These are phyloP conservation scores for Epichloe uncinata DNA, from an alignment of 2,329 filamentous ascomycete species.

Conservation along the genomic window DNA sequence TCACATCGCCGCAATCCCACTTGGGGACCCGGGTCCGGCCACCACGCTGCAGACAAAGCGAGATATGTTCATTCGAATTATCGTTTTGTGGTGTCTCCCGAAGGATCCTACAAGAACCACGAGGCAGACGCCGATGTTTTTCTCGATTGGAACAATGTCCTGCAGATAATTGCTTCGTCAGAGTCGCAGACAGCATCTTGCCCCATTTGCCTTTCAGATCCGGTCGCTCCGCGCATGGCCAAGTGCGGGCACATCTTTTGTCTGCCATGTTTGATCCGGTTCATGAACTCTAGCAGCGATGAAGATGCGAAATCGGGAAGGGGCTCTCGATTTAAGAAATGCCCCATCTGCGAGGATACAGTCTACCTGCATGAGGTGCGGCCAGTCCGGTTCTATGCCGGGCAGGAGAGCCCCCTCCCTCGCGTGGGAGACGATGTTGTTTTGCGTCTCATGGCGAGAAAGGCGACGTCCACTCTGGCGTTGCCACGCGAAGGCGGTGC, in stretches of 20 bases:
- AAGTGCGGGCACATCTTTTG: slow-evolving; percentile 97
- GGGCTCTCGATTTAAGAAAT: slow-evolving; percentile 78
- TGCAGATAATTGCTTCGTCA: slow-evolving; percentile 83
- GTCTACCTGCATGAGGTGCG: slow-evolving; percentile 86
- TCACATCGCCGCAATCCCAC: slow-evolving; percentile 58
- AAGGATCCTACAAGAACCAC: slow-evolving; percentile 65
- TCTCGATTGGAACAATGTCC: slow-evolving; percentile 78
- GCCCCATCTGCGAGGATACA: slow-evolving; percentile 86
- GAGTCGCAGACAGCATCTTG: slow-evolving; percentile 82
- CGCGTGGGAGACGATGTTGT: slow-evolving; percentile 82
- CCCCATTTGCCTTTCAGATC: slow-evolving; percentile 87
- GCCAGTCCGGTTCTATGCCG: slow-evolving; percentile 81
- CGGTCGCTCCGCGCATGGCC: slow-evolving; percentile 90
- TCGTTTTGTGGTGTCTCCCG: slow-evolving; percentile 83
- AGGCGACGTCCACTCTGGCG: slow-evolving; percentile 70
- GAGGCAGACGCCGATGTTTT: slow-evolving; percentile 78
- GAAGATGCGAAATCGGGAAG: slow-evolving; percentile 56
- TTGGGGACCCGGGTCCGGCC: slow-evolving; percentile 77
- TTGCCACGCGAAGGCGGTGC: slow-evolving; percentile 68
- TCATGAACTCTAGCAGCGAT: slow-evolving; percentile 75
- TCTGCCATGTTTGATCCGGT: slow-evolving; percentile 81
- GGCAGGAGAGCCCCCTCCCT: slow-evolving; percentile 71
- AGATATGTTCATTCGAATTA: slow-evolving; percentile 92
- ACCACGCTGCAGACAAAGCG: slow-evolving; percentile 84
- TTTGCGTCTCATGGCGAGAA: slow-evolving; percentile 70